Evolutionary conservation across 2,329 filamentous ascomycete genomes (phyloP).

Genomic region (Sclerotinia nivalis): DNA sequence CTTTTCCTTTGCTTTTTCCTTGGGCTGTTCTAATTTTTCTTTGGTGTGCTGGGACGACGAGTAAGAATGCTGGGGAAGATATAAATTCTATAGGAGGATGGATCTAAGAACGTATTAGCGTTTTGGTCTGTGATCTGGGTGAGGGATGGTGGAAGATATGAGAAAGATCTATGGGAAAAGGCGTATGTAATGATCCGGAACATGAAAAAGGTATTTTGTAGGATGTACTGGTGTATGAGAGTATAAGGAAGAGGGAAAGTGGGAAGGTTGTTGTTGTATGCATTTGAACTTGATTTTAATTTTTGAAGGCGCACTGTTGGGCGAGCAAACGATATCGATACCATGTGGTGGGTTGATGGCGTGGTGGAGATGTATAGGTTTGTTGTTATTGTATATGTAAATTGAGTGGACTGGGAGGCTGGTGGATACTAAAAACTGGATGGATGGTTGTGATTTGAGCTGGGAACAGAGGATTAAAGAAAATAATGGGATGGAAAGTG

Average conservation of each 20-base stretch:
- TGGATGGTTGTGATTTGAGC: too few relatives aligned
- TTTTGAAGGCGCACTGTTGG: neutral
- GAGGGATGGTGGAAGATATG: neutral
- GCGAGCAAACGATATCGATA: conserved; percentile 5
- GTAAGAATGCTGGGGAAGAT: neutral
- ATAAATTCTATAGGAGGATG: too few relatives aligned
- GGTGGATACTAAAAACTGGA: neutral
- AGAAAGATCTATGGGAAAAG: neutral
- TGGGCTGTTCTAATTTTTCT: neutral
- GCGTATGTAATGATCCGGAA: too few relatives aligned
- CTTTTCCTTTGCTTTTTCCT: neutral
- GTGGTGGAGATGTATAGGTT: neutral
- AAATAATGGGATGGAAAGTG: too few relatives aligned
- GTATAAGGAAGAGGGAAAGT: neutral
- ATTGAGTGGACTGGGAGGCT: neutral
- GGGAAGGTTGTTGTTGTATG: neutral
- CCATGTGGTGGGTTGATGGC: neutral
- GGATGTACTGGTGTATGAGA: neutral
- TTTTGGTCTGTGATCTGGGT: neutral
- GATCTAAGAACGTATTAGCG: neutral
- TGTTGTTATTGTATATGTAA: neutral
- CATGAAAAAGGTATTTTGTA: neutral
- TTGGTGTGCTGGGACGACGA: neutral
- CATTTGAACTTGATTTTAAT: neutral
- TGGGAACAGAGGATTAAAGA: neutral